phyloP scores from a whole-genome alignment of 106 monocot genomes.

The Narthecium ossifragum region DNA sequence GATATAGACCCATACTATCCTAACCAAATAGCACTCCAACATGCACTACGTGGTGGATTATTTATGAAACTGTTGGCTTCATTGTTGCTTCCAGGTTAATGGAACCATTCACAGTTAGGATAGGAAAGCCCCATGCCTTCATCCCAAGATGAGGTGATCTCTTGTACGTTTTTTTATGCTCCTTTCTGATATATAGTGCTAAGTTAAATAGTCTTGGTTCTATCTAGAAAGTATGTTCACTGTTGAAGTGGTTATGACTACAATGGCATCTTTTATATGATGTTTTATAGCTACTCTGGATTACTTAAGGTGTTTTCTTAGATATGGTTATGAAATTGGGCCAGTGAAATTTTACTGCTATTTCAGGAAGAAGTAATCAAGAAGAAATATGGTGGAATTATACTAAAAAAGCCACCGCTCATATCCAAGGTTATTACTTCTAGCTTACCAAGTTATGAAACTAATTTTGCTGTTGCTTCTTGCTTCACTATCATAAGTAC shows the following conservation, averaged over 20 bases:
- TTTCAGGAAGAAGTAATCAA: constrained; percentile 62
- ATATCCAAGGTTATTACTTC: constrained; percentile 97
- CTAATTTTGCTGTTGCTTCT: too few relatives aligned
- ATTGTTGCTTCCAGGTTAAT: too few relatives aligned
- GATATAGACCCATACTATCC: too few relatives aligned
- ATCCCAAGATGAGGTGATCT: constrained; percentile 43
- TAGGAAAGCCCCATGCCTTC: constrained; percentile 48
- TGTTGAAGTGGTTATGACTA: not conserved
- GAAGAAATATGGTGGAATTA: constrained; percentile 82
- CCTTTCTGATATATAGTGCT: not conserved
- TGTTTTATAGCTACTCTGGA: not conserved
- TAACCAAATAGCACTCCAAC: too few relatives aligned
- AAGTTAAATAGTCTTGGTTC: not conserved
- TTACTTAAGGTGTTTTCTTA: not conserved
- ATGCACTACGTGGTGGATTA: too few relatives aligned
- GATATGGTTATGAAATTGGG: not conserved
- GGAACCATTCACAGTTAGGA: too few relatives aligned
- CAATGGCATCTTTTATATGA: not conserved
- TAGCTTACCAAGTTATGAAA: too few relatives aligned
- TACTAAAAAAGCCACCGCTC: constrained; percentile 75
- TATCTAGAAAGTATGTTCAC: not conserved
- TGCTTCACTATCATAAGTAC: too few relatives aligned
- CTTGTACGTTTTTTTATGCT: not conserved
- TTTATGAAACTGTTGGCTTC: too few relatives aligned
- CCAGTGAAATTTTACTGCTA: not conserved